phyloP scores from a whole-genome alignment of 106 monocot species.

The Dendrobium catenatum region DNA sequence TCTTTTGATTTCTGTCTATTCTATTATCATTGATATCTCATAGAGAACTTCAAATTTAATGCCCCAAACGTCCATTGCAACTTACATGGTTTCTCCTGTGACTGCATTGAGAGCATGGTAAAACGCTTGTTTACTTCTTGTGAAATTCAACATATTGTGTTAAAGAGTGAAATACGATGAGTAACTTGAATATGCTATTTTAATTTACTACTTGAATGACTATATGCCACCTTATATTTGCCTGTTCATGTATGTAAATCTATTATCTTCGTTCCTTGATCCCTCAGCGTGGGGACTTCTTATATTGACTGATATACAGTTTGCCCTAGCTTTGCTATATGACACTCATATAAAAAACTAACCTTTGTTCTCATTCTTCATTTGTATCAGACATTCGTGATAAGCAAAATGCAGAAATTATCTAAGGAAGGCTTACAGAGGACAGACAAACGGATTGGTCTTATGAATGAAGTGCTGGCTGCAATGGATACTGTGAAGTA shows the following conservation, averaged over 20 bases:
- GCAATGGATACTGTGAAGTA: conserved; percentile 99
- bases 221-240: not conserved
- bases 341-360: not conserved
- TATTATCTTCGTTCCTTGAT: not conserved
- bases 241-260: not conserved
- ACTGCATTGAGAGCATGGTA: no score
- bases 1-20: not conserved
- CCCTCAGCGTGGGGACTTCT: not conserved
- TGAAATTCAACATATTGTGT: not conserved
- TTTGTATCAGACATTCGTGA: conserved; percentile 58
- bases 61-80: not conserved
- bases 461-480: conserved; percentile 98
- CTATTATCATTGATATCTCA: not conserved
- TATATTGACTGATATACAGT: not conserved
- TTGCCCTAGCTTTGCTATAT: not conserved
- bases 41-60: not conserved
- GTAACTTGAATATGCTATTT: not conserved
- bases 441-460: conserved; percentile 90
- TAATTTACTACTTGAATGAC: not conserved
- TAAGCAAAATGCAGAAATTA: conserved; percentile 85
- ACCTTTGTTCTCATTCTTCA: not conserved
- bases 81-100: no score
- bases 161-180: not conserved
- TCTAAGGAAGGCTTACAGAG: conserved; percentile 83
- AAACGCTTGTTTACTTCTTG: not conserved